Evolutionary conservation across 768 basidiomycete genomes (phyloP), one percentile per base, ranked within the genome.

Genomic region (Leccinum incarnatum): DNA sequence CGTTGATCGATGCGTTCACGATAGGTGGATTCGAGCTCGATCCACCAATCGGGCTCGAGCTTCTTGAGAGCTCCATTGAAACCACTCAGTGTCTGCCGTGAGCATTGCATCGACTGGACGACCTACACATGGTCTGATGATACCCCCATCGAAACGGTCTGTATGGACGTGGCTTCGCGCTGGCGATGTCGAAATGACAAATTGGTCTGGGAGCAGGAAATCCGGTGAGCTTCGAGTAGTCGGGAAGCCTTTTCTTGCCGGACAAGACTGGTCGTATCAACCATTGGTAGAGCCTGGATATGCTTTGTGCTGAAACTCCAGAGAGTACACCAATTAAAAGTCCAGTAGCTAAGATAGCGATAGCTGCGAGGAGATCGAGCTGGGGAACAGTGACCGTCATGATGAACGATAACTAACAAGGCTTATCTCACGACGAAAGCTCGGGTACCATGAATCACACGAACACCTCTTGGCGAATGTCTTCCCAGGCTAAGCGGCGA

Each of bases 11-110:
- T 73, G 34, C 79, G 75, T 49, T 74, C 70, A 0, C 69, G 68
- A 64, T 83, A 83, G 0, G 81, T 80, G 5, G 79, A 80, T 60
- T 83, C 81, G 15, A 84, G 74, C 57, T 84, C 83, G n/a, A 84
- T 68, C 81, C 81, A 83, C 69, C 77, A 82, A 60, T 83, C 80
- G 4, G 79, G 77, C 51, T 83, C 82, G 62, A 83, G 71, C 47
- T 69, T 74, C 68, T 76, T 76, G 25, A 83, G 62, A 30, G 81
- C 83, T 74, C 51, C 49, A 51, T 45, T 11, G 42, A 21, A 46
- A 23, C 9, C 9, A 2, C 2, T 63, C 30, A 56, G 54, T 36
- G 11, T 54, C 4, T 12, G 15, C 14, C 45, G 12, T 0, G 42
- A 0, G 25, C 40, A 29, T 14, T n/a, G 12, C 21, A 25, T 23